A percentile compares a stretch with the other conserved stretches of the same genome.
These are phyloP conservation scores for Syzygium malaccense DNA, from an alignment of 441 rosid genomes.

Conservation along the genomic window DNA sequence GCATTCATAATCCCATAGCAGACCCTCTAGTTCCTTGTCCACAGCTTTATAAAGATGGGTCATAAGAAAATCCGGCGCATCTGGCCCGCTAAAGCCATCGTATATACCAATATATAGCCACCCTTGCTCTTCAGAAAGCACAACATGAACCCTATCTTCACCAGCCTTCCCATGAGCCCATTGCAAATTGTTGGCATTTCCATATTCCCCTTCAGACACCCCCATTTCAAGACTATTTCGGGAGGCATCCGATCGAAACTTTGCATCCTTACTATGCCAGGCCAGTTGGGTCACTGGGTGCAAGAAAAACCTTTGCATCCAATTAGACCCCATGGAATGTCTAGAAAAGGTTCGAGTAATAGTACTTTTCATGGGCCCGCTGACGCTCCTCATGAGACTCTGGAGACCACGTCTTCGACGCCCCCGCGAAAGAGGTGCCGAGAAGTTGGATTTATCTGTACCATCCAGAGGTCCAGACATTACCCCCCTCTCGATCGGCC, in stretches of 20 bases:
- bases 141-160: slow-evolving; percentile 94
- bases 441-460: slow-evolving; percentile 70
- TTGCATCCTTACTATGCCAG: slow-evolving; percentile 70
- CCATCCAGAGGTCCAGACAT: slow-evolving; percentile 96
- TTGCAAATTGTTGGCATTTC: slow-evolving; percentile 63
- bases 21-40: slow-evolving; percentile 88
- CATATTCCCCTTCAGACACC: slow-evolving; percentile 46
- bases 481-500: slow-evolving; percentile 85
- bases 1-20: slow-evolving; percentile 82
- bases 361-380: slow-evolving; percentile 82
- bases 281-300: slow-evolving; percentile 60
- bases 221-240: slow-evolving; percentile 49
- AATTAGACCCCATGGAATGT: slow-evolving; percentile 56
- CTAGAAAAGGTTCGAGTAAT: slow-evolving; percentile 78
- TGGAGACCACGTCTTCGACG: slow-evolving; percentile 60
- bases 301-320: slow-evolving; percentile 79
- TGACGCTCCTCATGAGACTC: slow-evolving; percentile 70
- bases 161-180: slow-evolving; percentile 99
- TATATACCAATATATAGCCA: slow-evolving; percentile 92
- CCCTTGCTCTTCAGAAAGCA: slow-evolving; percentile 95
- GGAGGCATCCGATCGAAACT: slow-evolving; percentile 50
- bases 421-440: slow-evolving; percentile 79
- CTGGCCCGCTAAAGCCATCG: slow-evolving; percentile 98
- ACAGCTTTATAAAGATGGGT: slow-evolving; percentile 78
- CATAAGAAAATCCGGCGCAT: slow-evolving; percentile 95